Conservation (phyloP, 2,329 filamentous ascomycete genomes). For the Calonectria pteridis region DNA sequence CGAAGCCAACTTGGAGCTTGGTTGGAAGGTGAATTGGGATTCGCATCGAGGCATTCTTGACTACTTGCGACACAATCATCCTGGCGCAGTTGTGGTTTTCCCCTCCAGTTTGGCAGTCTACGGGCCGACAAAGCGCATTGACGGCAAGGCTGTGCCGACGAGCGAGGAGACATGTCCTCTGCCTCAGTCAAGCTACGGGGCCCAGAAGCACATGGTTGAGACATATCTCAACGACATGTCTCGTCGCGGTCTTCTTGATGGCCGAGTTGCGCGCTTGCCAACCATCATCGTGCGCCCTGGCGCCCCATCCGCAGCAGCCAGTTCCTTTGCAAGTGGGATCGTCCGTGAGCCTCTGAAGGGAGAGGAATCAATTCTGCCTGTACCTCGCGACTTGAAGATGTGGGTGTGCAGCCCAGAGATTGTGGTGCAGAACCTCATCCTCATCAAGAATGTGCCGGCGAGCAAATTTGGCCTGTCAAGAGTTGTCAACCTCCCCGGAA, state of each 20-base stretch:
- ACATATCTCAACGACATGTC: slow-evolving; percentile 47
- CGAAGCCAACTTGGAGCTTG: slow-evolving; percentile 68
- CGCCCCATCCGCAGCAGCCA: slow-evolving; percentile 69
- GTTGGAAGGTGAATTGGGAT: slow-evolving; percentile 69
- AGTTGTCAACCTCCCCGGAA: slow-evolving; percentile 64
- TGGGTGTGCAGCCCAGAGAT: slow-evolving; percentile 66
- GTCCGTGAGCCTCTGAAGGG: slow-evolving; percentile 66
- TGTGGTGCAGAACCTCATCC: slow-evolving; percentile 61
- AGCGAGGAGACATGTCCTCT: slow-evolving; percentile 48
- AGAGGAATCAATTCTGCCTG: slow-evolving; percentile 57
- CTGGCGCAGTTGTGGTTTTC: slow-evolving; percentile 67
- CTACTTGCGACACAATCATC: slow-evolving; percentile 56
- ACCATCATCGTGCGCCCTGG: slow-evolving; percentile 73
- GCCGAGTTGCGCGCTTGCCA: slow-evolving; percentile 67
- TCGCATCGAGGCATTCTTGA: slow-evolving; percentile 66
- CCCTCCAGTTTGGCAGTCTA: slow-evolving; percentile 71
- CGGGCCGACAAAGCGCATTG: slow-evolving; percentile 47
- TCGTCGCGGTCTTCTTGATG: slow-evolving; percentile 68
- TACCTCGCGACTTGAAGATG: slow-evolving; percentile 58
- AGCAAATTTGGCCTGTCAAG: slow-evolving; percentile 53
- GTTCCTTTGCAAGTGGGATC: slow-evolving; percentile 71
- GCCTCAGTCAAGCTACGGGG: slow-evolving; percentile 70
- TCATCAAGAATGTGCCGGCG: slow-evolving; percentile 54
- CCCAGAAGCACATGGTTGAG: slow-evolving; percentile 73
- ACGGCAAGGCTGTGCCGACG: neutral